Evolutionary conservation across 2,329 filamentous ascomycete genomes (phyloP).

Genomic region (Venturia aucupariae): DNA sequence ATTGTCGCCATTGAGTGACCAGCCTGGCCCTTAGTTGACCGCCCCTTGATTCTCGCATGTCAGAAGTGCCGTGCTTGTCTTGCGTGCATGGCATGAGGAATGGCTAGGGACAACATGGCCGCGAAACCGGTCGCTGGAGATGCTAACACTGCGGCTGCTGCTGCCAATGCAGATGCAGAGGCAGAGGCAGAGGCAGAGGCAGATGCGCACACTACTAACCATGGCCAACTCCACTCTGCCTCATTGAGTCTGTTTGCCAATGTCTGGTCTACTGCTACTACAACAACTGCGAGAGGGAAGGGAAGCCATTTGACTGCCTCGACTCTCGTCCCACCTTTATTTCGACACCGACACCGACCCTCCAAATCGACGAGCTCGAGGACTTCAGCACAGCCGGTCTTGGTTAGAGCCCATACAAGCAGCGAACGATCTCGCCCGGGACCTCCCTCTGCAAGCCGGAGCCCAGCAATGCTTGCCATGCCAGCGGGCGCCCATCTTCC

Average conservation of each 20-base stretch:
- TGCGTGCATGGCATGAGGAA: not conserved
- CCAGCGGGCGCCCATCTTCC: slow-evolving; percentile 25
- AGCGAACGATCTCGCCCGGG: slow-evolving; percentile 28
- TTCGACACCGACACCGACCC: slow-evolving; percentile 7
- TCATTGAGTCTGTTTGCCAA: slow-evolving; percentile 7
- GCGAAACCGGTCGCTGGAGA: slow-evolving; percentile 1
- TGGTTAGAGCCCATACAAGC: slow-evolving; percentile 34
- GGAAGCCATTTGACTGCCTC: not conserved
- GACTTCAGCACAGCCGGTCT: slow-evolving; percentile 34
- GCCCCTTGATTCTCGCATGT: not conserved
- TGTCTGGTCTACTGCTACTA: not conserved
- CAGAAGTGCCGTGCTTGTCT: not conserved
- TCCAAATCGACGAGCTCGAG: slow-evolving; percentile 30
- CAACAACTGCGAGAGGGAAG: not conserved
- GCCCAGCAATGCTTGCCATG: slow-evolving; percentile 9
- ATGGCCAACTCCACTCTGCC: not conserved
- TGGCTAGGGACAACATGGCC: not conserved
- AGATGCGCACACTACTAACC: not conserved
- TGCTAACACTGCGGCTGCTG: not conserved
- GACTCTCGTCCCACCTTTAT: not conserved
- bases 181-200: not conserved
- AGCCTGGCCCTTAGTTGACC: not conserved
- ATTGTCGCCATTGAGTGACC: slow-evolving; percentile 4
- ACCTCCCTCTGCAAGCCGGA: slow-evolving; percentile 20
- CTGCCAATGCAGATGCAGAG: not conserved